phyloP scores from a whole-genome alignment of 2,329 filamentous ascomycete genomes.

The Aspergillus thermomutatus region DNA sequence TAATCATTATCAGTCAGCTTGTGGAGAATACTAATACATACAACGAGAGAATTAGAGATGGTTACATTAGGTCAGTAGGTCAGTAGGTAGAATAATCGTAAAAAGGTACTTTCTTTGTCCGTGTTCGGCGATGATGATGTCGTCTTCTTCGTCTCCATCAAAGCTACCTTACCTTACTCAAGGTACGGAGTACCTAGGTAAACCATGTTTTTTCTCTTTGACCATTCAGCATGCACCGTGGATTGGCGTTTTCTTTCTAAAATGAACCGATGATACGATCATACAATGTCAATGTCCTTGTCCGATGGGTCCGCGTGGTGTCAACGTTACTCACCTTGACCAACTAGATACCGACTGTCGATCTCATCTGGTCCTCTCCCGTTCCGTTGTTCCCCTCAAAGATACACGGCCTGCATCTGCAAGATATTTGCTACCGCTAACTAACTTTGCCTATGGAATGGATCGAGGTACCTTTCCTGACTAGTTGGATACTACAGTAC shows the following conservation, averaged over 20 bases:
- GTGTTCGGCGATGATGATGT: conserved; percentile 15
- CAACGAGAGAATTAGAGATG: not conserved
- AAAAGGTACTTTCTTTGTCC: conserved; percentile 4
- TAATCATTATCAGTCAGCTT: not conserved
- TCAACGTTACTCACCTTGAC: not conserved
- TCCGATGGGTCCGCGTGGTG: not conserved
- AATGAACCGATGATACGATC: not conserved
- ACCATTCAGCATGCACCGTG: not conserved
- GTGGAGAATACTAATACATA: too few species aligned
- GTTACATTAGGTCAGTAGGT: not conserved
- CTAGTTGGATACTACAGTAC: not conserved
- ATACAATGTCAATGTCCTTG: not conserved
- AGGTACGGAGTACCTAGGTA: too few species aligned
- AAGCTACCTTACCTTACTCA: not conserved
- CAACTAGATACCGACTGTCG: too few species aligned
- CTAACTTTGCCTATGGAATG: not conserved
- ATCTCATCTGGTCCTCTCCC: not conserved
- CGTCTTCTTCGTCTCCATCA: not conserved
- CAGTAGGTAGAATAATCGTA: not conserved
- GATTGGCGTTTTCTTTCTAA: not conserved
- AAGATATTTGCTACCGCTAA: not conserved
- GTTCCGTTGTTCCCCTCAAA: too few species aligned
- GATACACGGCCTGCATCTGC: not conserved
- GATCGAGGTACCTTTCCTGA: not conserved
- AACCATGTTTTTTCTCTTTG: not conserved